Evolutionary conservation across 2,329 filamentous ascomycete species (phyloP), one percentile per base, ranked within the genome.

Genomic region (Phaeosphaeriaceae sp.): DNA sequence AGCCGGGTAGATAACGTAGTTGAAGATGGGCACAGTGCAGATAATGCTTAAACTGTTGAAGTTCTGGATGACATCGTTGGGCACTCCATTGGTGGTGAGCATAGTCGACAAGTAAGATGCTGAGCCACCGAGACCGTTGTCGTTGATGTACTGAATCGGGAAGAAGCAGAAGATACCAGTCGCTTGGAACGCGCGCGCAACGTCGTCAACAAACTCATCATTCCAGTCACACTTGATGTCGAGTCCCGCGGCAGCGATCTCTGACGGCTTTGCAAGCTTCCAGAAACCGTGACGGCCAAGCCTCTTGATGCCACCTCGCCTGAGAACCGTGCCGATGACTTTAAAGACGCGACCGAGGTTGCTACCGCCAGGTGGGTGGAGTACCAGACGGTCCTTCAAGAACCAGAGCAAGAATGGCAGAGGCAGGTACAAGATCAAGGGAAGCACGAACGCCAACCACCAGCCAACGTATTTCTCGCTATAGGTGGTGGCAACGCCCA

Each of bases 161-260:
- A 53, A 53, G 51, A 53, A 53, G 26, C 51, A 53, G 24, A 53
- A 53, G 15, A 53, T 53, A 26, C 51, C 51, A 4, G 51, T 53
- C 7, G 51, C 51, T 19, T 53, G 51, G 40, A 53, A 44, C 19
- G 51, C 51, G 17, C 51, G 51, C 1, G 32, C 19, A 17, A 53
- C 51, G 19, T 53, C 51, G 5, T 53, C 40, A 17, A 53, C 51
- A 26, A 53, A 53, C 26, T 53, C 21, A 17, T 53, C 51, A 22
- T 53, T 53, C 51, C 51, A 53, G n/a, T 28, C 23, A 8, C 22
- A 30, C 21, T 23, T 6, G 17, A 53, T 53, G 22, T 44, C 26
- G 3, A 53, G 19, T 6, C 51, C 51, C 2, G 51, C 51, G 6
- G 51, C 51, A 21, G 51, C 51, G n/a, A 53, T 53, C 10, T 46